Evolutionary conservation across 495 filamentous ascomycete species (phyloP), one percentile per base, ranked within the genome.

Genomic region (Delitschia confertaspora): DNA sequence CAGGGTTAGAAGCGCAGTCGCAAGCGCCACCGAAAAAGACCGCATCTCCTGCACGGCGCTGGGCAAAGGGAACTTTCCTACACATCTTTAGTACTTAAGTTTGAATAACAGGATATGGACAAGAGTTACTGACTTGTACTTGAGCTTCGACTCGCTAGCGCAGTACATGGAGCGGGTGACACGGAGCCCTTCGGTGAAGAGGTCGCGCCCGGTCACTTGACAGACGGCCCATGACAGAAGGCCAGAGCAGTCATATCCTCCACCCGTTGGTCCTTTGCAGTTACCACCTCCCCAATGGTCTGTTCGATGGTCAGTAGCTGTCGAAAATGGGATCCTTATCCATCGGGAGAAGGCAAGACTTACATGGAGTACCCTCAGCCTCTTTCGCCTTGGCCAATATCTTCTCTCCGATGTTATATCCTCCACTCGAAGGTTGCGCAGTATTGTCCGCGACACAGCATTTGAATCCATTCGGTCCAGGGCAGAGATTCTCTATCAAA

Each of bases 191-290:
- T 57, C 49, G 0, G 37, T 23, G 34, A 57, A 57, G 16, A 61
- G 43, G 19, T 60, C 37, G 6, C 53, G 49, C 1, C 47, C 46
- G 14, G 59, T 61, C 3, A 58, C 50, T 26, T 61, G 48, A 23
- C 59, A 61, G 17, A 61, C 47, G 23, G 57, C 59, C 48, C 49
- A 58, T 9, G 35, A 49, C n/a, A 61, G 42, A 14, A 60, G 44
- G 11, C 59, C 57, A 3, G 59, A 61, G 32, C 59, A 61, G 26
- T 61, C 59, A 35, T 52, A 61, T 16, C 59, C 59, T n/a, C 55
- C 59, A 6, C 38, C 32, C 2, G 57, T 52, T 6, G 57, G 49
- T 1, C 59, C 47, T 40, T 39, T 45, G 49, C 58, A 61, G 36
- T 27, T 53, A 23, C 58, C 58, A 14, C 58, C 57, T 9, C 54